Evolutionary conservation across 345 rosid genomes (phyloP).

Genomic region (Aquilaria yunnanensis): DNA sequence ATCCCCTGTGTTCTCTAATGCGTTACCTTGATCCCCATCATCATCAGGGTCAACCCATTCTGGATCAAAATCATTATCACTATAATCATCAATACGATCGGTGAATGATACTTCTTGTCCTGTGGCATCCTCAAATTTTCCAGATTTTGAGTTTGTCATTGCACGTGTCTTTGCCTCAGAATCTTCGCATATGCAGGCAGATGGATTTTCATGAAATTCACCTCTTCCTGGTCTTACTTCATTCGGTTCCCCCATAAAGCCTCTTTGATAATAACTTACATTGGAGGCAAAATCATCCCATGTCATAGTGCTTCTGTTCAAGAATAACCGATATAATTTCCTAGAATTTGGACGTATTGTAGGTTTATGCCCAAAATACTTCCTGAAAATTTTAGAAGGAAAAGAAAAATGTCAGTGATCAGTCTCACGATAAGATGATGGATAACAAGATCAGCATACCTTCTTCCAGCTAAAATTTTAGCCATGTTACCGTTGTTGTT

Average conservation of each 20-base stretch:
- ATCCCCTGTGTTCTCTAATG: conserved; percentile 29
- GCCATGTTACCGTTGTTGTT: conserved; percentile 99
- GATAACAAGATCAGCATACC: conserved; percentile 34
- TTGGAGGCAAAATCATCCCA: conserved; percentile 88
- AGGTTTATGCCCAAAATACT: conserved; percentile 89
- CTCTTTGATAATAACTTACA: conserved; percentile 67
- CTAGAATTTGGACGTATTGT: conserved; percentile 95
- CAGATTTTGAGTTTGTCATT: conserved; percentile 25
- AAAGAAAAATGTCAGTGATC: conserved; percentile 10
- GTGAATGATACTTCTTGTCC: conserved; percentile 25
- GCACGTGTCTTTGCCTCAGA: conserved; percentile 40
- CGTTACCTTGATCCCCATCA: conserved; percentile 47
- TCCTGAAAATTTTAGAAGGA: conserved; percentile 37
- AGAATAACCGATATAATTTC: conserved; percentile 72
- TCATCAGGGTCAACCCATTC: conserved; percentile 63
- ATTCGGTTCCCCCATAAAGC: conserved; percentile 96
- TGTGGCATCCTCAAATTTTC: conserved; percentile 31
- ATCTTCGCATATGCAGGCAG: conserved; percentile 82
- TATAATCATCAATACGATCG: conserved; percentile 37
- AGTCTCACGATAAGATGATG: neutral
- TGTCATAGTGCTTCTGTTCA: conserved; percentile 52
- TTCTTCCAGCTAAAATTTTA: conserved; percentile 81
- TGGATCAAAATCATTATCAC: conserved; percentile 43
- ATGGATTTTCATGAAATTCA: conserved; percentile 96
- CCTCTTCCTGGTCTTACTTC: conserved; percentile 95